phyloP scores from a whole-genome alignment of 331 rosid genomes.

The Spiraea crenata region DNA sequence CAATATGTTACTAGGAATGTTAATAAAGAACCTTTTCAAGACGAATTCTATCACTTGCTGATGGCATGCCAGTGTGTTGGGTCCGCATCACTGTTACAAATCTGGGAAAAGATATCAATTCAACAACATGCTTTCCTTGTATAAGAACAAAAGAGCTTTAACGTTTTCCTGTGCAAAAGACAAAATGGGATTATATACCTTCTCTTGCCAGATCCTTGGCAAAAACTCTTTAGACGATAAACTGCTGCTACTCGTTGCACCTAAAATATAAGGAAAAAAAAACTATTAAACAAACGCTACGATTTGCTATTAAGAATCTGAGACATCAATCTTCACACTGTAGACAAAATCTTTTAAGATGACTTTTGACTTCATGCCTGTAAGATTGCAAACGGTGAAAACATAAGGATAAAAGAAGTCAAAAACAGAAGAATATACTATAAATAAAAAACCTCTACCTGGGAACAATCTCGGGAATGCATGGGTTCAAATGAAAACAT shows the following conservation, averaged over 20 bases:
- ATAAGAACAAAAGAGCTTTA: not conserved
- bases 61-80: slow-evolving; percentile 71
- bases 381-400: not conserved
- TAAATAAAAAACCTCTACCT: slow-evolving; percentile 40
- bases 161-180: not conserved
- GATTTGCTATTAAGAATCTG: not conserved
- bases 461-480: slow-evolving; percentile 84
- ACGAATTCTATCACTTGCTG: slow-evolving; percentile 65
- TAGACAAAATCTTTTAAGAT: too few species aligned
- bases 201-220: slow-evolving; percentile 73
- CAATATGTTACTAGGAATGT: slow-evolving; percentile 10
- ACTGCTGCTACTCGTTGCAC: slow-evolving; percentile 69
- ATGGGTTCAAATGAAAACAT: slow-evolving; percentile 82
- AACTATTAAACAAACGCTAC: slow-evolving; percentile 1
- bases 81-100: slow-evolving; percentile 76
- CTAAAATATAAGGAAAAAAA: slow-evolving; percentile 36
- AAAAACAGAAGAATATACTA: not conserved
- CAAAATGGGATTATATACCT: slow-evolving; percentile 38
- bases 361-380: not conserved
- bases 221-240: slow-evolving; percentile 61
- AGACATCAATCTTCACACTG: not conserved
- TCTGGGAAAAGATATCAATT: slow-evolving; percentile 37
- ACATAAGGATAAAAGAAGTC: not conserved
- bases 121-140: not conserved
- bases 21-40: slow-evolving; percentile 55